Conservation (phyloP, 2,329 filamentous ascomycete species). For the Colletotrichum costaricense region DNA sequence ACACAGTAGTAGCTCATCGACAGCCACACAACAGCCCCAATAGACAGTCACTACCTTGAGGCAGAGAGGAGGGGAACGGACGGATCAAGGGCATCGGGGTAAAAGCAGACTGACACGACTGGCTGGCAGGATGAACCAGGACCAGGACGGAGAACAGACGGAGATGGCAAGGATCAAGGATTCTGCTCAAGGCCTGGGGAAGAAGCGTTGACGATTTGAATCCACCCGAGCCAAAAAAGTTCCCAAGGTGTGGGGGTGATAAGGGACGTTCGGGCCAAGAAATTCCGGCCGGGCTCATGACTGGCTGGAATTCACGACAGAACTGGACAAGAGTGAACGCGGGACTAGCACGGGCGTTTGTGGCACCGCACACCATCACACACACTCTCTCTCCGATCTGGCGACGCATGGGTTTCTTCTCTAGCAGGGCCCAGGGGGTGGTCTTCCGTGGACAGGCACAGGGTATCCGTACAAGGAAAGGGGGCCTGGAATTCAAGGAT, state of each 20-base stretch:
- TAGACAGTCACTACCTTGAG: background rate
- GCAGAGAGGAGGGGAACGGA: background rate
- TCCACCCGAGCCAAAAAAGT: constrained; percentile 33
- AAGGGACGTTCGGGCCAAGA: constrained; percentile 17
- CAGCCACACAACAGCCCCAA: background rate
- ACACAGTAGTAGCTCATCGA: background rate
- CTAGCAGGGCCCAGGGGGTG: background rate
- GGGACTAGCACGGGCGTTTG: constrained; percentile 31
- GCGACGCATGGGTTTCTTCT: constrained; percentile 4
- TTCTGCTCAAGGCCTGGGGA: constrained; percentile 13
- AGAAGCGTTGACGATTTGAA: background rate
- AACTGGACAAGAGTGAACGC: background rate
- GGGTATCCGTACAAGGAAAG: background rate
- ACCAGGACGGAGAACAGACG: background rate
- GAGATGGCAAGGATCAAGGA: background rate
- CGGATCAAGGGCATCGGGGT: constrained; percentile 24
- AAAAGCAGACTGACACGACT: constrained; percentile 9
- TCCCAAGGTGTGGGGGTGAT: constrained; percentile 34
- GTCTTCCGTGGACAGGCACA: background rate
- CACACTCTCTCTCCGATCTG: constrained; percentile 24
- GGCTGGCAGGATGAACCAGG: background rate
- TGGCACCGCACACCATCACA: background rate
- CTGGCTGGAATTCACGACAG: constrained; percentile 5
- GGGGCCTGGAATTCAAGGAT: background rate
- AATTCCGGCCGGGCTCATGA: background rate